phyloP scores from a whole-genome alignment of 2,329 filamentous ascomycete genomes.

The Epichloe amarillans region DNA sequence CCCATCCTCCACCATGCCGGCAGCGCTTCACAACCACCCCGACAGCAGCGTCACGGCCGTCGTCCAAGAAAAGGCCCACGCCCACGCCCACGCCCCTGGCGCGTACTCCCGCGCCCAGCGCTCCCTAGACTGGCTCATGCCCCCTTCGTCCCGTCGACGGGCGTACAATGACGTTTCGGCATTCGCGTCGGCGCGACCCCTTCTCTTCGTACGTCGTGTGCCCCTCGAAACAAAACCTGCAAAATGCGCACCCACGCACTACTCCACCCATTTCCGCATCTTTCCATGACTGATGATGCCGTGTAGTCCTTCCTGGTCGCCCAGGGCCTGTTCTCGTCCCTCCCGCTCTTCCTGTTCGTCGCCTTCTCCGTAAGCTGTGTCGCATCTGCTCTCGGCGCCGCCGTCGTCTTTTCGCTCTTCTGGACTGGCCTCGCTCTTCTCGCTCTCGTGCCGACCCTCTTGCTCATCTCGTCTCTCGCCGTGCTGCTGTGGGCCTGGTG shows the following conservation, averaged over 20 bases:
- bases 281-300: background rate
- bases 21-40: background rate
- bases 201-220: conserved; percentile 50
- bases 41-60: rapidly evolving
- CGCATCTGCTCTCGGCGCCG: conserved; percentile 47
- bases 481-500: conserved; percentile 56
- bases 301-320: conserved; percentile 51
- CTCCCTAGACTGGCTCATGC: conserved; percentile 38
- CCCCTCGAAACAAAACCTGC: no score
- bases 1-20: background rate
- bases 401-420: conserved; percentile 53
- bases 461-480: conserved; percentile 49
- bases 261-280: background rate
- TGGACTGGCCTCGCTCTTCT: conserved; percentile 54
- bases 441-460: conserved; percentile 54
- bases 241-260: no score
- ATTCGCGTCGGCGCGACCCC: conserved; percentile 51
- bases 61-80: no score
- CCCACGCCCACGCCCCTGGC: no score
- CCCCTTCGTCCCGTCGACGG: conserved; percentile 45
- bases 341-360: conserved; percentile 56
- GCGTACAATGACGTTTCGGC: conserved; percentile 37
- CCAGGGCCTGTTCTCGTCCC: conserved; percentile 50
- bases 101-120: conserved; percentile 28
- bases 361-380: conserved; percentile 51